phyloP scores from a whole-genome alignment of 1,284 basidiomycete genomes.

The Phenoliferia sp. region DNA sequence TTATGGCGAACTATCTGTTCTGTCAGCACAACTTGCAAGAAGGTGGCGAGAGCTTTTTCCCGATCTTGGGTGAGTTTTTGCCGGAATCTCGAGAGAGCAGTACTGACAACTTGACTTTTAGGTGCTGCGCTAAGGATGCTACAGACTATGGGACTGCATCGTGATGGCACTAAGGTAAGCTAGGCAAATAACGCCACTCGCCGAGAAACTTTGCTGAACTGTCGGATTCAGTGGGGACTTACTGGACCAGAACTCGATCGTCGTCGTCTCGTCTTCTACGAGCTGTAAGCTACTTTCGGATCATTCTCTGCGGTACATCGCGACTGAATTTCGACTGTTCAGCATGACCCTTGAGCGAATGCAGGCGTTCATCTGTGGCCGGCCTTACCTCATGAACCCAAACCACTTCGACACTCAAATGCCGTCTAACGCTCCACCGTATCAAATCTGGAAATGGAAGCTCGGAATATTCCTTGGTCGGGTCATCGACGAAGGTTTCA shows the following conservation, averaged over 20 bases:
- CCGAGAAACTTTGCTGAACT: too few species aligned
- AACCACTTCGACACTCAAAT: conserved; percentile 32
- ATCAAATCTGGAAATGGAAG: conserved; percentile 21
- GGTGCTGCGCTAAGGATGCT: conserved; percentile 6
- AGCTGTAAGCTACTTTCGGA: conserved; percentile 11
- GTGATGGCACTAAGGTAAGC: conserved; percentile 25
- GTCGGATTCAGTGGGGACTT: conserved; percentile 33
- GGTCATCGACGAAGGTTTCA: conserved; percentile 40
- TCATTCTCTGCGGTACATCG: too few species aligned
- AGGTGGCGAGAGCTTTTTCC: conserved; percentile 36
- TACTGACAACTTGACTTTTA: too few species aligned
- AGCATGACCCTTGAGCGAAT: not conserved
- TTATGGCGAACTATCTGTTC: conserved; percentile 35
- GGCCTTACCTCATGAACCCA: conserved; percentile 20
- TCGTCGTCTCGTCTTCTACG: conserved; percentile 33
- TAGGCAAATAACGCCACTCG: too few species aligned
- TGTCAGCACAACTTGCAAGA: conserved; percentile 33
- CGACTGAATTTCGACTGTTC: too few species aligned
- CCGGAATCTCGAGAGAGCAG: too few species aligned
- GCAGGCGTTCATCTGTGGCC: not conserved
- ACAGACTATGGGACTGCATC: conserved; percentile 28
- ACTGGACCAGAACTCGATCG: conserved; percentile 27
- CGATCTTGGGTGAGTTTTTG: conserved; percentile 31
- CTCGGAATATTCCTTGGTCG: conserved; percentile 15
- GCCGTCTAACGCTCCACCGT: conserved; percentile 14